Evolutionary conservation across 495 filamentous ascomycete genomes (phyloP).

Genomic region (Aspergillus wentii): DNA sequence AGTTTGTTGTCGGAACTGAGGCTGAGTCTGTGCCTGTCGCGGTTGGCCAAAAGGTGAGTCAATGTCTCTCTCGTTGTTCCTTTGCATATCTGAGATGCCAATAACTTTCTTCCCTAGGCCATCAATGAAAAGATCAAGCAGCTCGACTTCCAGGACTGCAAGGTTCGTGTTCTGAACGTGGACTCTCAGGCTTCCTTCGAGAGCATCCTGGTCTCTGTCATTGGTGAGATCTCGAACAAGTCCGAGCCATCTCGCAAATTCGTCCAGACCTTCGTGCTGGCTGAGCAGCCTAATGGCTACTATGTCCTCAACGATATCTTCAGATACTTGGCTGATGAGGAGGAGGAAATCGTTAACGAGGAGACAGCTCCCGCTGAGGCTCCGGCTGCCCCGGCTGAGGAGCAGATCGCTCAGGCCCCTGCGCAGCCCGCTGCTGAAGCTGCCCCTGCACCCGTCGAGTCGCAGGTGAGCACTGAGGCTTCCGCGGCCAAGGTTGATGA

Average conservation of each 20-base stretch:
- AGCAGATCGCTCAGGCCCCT: conserved; percentile 14
- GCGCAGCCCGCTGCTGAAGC: conserved; percentile 9
- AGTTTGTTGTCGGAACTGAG: conserved; percentile 80
- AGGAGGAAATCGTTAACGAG: conserved; percentile 58
- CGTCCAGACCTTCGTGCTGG: conserved; percentile 96
- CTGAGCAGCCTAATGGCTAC: conserved; percentile 93
- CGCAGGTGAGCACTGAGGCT: conserved; percentile 26
- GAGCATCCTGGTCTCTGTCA: conserved; percentile 94
- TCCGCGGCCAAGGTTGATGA: conserved; percentile 51
- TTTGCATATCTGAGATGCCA: background rate
- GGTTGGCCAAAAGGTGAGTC: conserved; percentile 76
- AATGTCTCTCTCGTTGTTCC: conserved; percentile 5
- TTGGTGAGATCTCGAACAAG: conserved; percentile 96
- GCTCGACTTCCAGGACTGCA: conserved; percentile 94
- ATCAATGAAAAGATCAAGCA: conserved; percentile 92
- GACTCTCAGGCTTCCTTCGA: conserved; percentile 89
- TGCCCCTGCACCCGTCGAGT: conserved; percentile 23
- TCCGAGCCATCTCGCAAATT: conserved; percentile 87
- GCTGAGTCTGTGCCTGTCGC: conserved; percentile 79
- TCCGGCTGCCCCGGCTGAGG: conserved; percentile 21
- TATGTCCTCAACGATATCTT: conserved; percentile 98
- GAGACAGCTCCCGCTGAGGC: conserved; percentile 49
- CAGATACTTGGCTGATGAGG: conserved; percentile 77
- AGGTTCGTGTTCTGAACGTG: conserved; percentile 96
- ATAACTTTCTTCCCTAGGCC: conserved; percentile 45